Conservation (phyloP, 768 basidiomycete species). For the Cystofilobasidium macerans region DNA sequence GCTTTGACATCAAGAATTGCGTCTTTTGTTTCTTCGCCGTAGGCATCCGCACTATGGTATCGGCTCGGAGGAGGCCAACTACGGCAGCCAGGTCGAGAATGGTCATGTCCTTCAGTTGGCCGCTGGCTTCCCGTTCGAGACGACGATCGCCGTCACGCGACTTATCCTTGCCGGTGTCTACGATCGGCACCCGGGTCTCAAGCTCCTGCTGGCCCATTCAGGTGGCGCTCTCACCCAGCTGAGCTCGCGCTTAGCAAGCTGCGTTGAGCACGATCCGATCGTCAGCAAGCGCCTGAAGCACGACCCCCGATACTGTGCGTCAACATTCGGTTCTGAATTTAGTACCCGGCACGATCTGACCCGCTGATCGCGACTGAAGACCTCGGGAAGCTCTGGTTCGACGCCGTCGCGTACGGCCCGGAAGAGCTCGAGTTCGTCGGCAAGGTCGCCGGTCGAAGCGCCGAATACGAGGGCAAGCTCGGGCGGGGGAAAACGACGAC, state of each 20-base stretch:
- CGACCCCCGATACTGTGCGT: constrained; percentile 65
- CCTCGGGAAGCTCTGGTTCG: constrained; percentile 63
- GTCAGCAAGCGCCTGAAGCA: constrained; percentile 63
- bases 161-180: constrained; percentile 69
- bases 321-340: neutral
- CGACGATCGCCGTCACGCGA: constrained; percentile 67
- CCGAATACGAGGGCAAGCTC: constrained; percentile 38
- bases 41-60: constrained; percentile 52
- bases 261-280: constrained; percentile 72
- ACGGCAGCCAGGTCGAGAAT: constrained; percentile 44
- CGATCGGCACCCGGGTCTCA: constrained; percentile 64
- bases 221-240: constrained; percentile 73
- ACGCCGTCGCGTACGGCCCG: constrained; percentile 74
- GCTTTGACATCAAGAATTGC: neutral
- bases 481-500: neutral
- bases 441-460: constrained; percentile 55
- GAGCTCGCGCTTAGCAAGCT: constrained; percentile 63
- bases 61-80: constrained; percentile 42
- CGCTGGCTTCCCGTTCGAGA: constrained; percentile 82
- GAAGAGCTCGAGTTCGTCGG: constrained; percentile 73
- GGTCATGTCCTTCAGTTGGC: constrained; percentile 76
- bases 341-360: neutral
- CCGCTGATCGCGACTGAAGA: neutral
- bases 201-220: constrained; percentile 73
- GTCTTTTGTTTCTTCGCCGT: neutral